Evolutionary conservation across 2,329 filamentous ascomycete genomes (phyloP), one percentile per base, ranked within the genome.

Genomic region (Claviceps sp.): DNA sequence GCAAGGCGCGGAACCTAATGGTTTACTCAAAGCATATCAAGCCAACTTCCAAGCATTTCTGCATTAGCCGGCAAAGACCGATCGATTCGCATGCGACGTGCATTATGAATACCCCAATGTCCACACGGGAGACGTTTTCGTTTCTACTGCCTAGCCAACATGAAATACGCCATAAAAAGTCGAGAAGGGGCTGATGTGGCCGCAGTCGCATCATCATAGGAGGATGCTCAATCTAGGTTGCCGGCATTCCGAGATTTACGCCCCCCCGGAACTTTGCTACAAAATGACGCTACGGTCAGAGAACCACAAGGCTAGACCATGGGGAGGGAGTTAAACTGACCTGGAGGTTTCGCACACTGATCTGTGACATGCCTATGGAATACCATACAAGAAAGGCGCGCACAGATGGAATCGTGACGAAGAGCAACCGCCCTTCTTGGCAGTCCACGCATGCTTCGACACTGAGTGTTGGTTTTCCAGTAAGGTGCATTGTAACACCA

Each of bases 221-320:
- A 57, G 70, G 22, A 2, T 20, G 22, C 59, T 76, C 76, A 56
- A 61, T 75, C 43, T 63, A 73, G 4, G 60, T 76, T 5, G 72
- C 67, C 16, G 74, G 72, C 3, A 76, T 75, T 50, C 72, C 53
- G 71, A 74, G 49, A 50, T 69, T 5, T 53, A 65, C 1, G 58
- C 70, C 0, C 63, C 63, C 49, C 40, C 20, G 2, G 54, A 0
- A 54, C 43, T 8, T 54, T 54, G 20, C 47, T 49, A n/a, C 11
- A 36, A 1, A 36, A 45, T 53, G 61, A 4, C 55, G 57, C 2
- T 61, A 58, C 20, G 57, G 59, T 0, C 48, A 54, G 34, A 52
- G 9, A 0, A 47, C 47, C 5, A 56, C 52, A 0, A 55, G 36
- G 20, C 40, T 46, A 0, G 56, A 62, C 37, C 53, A 63, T 0